A percentile compares a stretch with the other conserved stretches of the same genome.
These are phyloP conservation scores for Gnaphalium uliginosum DNA, from an alignment of 129 eudicot species.

Conservation along the genomic window DNA sequence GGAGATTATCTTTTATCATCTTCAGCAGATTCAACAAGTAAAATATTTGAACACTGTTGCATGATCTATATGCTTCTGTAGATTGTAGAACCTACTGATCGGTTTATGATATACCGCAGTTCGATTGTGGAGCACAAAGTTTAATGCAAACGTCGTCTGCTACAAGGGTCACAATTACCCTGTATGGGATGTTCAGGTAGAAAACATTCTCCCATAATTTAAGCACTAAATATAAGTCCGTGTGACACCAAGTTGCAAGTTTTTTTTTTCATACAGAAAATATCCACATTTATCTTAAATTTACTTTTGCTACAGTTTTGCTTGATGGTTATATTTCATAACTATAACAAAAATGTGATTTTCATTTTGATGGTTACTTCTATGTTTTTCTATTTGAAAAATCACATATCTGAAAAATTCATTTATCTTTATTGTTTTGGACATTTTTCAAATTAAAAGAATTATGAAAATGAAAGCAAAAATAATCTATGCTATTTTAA, in stretches of 20 bases:
- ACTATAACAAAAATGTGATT: background rate
- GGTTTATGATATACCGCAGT: slow-evolving; percentile 48
- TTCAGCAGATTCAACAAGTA: slow-evolving; percentile 95
- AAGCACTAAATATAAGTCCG: background rate
- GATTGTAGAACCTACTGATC: slow-evolving; percentile 1
- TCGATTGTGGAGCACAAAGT: slow-evolving; percentile 89
- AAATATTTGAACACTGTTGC: slow-evolving; percentile 16
- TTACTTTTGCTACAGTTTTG: background rate
- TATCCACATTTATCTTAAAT: background rate
- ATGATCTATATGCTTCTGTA: background rate
- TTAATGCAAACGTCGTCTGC: slow-evolving; percentile 94
- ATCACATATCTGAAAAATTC: background rate
- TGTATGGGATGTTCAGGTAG: slow-evolving; percentile 99
- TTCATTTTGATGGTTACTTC: background rate
- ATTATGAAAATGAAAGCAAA: background rate
- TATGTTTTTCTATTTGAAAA: background rate
- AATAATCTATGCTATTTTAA: background rate
- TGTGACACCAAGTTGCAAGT: background rate
- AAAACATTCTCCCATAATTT: background rate
- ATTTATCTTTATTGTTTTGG: background rate
- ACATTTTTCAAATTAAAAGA: background rate
- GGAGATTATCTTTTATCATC: slow-evolving; percentile 97
- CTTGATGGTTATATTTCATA: background rate
- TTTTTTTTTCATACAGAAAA: background rate
- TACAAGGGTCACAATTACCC: slow-evolving; percentile 99